Evolutionary conservation across 1,284 basidiomycete genomes (phyloP).

Genomic region (Apiotrichum laibachii): DNA sequence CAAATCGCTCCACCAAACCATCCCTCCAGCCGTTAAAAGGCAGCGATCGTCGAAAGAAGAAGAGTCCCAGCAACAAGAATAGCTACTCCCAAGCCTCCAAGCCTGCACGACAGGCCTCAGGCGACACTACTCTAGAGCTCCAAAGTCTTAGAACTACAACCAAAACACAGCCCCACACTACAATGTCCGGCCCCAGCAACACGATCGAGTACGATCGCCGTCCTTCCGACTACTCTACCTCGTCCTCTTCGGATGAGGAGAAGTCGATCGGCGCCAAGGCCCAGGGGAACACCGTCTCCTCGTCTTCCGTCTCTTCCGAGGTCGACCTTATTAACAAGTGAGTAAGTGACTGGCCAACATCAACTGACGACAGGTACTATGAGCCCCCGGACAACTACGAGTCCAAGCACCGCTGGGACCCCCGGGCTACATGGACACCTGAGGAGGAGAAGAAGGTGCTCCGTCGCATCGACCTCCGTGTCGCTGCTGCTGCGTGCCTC

Average conservation of each 20-base stretch:
- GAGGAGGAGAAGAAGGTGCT: conserved; percentile 38
- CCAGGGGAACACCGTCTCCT: neutral
- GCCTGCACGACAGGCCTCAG: no score
- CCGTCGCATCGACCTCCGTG: conserved; percentile 29
- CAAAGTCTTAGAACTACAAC: neutral
- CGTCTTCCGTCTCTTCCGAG: neutral
- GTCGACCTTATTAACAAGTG: neutral
- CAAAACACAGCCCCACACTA: neutral
- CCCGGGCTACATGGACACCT: conserved; percentile 41
- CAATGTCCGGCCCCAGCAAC: neutral
- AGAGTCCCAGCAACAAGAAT: no score
- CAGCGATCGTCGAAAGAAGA: no score
- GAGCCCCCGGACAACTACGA: conserved; percentile 39
- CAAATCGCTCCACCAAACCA: no score
- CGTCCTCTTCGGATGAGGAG: neutral
- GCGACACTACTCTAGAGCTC: no score
- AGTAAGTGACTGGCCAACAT: neutral
- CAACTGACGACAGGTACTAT: conserved; percentile 18
- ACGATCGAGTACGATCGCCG: neutral
- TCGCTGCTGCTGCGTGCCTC: conserved; percentile 29
- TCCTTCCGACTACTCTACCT: neutral
- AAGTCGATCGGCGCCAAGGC: neutral
- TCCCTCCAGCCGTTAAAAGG: no score
- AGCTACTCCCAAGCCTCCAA: no score
- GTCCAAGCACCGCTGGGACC: conserved; percentile 44